These are phyloP conservation scores for Colletotrichum paranaense DNA, from an alignment of 2,329 filamentous ascomycete genomes.

Conservation along the genomic window DNA sequence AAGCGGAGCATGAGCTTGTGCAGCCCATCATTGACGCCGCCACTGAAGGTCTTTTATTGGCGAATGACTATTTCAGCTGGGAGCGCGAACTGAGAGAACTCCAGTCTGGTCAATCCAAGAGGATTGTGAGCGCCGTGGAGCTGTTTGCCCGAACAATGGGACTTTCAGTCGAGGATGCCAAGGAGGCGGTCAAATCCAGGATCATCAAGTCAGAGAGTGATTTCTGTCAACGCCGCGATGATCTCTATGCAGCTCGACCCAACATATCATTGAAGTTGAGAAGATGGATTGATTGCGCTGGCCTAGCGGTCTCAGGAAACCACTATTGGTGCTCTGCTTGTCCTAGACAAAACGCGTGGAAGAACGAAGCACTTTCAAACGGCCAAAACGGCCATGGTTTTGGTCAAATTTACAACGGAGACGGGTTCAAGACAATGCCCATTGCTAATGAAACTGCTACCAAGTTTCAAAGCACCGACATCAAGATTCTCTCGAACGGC, in stretches of 20 bases:
- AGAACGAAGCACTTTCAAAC: background rate
- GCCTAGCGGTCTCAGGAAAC: constrained; percentile 6
- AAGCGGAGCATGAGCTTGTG: background rate
- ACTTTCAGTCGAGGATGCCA: background rate
- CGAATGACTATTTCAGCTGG: constrained; percentile 28
- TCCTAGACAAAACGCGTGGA: constrained; percentile 16
- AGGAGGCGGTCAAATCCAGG: background rate
- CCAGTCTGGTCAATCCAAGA: background rate
- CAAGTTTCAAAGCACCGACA: no score
- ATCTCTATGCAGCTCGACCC: background rate
- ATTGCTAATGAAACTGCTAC: no score
- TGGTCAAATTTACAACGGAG: background rate
- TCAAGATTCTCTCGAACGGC: no score
- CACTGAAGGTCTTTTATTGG: constrained; percentile 10
- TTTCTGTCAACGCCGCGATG: constrained; percentile 11
- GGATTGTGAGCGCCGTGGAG: constrained; percentile 19
- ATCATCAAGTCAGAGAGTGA: background rate
- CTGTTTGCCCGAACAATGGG: constrained; percentile 13
- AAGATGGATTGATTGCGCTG: background rate
- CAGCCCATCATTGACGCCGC: constrained; percentile 12
- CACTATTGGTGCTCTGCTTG: constrained; percentile 24
- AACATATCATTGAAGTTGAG: background rate
- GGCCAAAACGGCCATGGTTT: no score
- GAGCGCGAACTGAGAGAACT: constrained; percentile 16
- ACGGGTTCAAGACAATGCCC: no score